phyloP scores from a whole-genome alignment of 768 basidiomycete species.

The Agrocybe praecox region DNA sequence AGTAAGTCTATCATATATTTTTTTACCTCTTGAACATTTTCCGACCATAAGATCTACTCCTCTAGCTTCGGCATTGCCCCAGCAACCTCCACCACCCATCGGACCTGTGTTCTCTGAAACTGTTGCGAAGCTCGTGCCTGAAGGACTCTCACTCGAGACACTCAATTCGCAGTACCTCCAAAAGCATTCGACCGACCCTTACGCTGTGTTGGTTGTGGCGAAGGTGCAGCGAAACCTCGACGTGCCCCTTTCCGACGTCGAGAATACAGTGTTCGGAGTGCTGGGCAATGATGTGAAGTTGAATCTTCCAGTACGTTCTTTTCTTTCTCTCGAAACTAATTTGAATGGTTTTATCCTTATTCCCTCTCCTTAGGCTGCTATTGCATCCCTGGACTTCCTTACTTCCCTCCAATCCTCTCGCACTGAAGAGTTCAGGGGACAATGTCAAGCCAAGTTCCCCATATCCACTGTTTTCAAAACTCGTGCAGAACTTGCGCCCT shows the following conservation, averaged over 20 bases:
- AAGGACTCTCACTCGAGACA: constrained; percentile 57
- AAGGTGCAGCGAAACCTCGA: constrained; percentile 51
- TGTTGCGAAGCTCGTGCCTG: constrained; percentile 55
- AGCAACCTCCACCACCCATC: constrained; percentile 47
- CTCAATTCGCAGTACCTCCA: constrained; percentile 82
- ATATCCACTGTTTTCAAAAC: constrained; percentile 71
- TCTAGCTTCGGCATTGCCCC: constrained; percentile 46
- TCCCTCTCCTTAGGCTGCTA: constrained; percentile 46
- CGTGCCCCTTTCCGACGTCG: constrained; percentile 59
- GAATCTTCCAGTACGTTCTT: constrained; percentile 46
- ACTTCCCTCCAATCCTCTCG: constrained; percentile 50
- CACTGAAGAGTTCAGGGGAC: constrained; percentile 60
- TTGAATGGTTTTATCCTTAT: background rate
- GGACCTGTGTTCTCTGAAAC: constrained; percentile 51
- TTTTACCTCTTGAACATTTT: background rate
- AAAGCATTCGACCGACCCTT: constrained; percentile 48
- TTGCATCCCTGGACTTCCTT: constrained; percentile 51
- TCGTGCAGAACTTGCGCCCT: constrained; percentile 45
- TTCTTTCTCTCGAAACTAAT: background rate
- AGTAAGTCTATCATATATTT: constrained; percentile 36
- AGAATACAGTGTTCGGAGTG: constrained; percentile 53
- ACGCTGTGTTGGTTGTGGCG: constrained; percentile 66
- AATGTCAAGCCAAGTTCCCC: constrained; percentile 54
- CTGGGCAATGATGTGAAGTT: constrained; percentile 45
- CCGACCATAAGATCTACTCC: background rate